phyloP scores from a whole-genome alignment of 2,329 filamentous ascomycete species.

The Xylariaceae sp. region DNA sequence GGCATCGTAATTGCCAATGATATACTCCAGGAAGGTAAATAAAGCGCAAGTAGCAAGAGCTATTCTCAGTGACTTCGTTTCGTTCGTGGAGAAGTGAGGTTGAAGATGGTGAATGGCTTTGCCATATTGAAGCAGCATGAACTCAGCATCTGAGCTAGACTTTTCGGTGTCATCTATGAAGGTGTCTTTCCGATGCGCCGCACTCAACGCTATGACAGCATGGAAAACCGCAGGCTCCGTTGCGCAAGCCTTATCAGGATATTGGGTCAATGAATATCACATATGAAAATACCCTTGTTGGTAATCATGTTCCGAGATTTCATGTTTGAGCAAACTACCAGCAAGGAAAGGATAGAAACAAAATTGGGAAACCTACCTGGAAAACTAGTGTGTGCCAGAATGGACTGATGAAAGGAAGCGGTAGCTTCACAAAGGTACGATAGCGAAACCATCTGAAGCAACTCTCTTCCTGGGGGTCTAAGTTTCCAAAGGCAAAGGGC shows the following conservation, averaged over 20 bases:
- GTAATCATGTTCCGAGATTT: neutral
- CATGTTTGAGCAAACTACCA: too few relatives aligned
- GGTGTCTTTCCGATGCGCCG: slow-evolving; percentile 29
- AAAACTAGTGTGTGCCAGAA: slow-evolving; percentile 38
- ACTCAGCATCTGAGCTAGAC: slow-evolving; percentile 15
- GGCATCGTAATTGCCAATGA: slow-evolving; percentile 35
- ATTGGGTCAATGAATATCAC: neutral
- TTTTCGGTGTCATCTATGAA: slow-evolving; percentile 2
- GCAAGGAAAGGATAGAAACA: neutral
- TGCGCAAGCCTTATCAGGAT: neutral
- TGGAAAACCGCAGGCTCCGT: slow-evolving; percentile 39
- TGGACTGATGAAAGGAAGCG: slow-evolving; percentile 32
- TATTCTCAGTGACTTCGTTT: slow-evolving; percentile 31
- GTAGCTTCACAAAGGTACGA: slow-evolving; percentile 35
- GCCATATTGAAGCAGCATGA: slow-evolving; percentile 34
- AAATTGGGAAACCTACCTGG: slow-evolving; percentile 21
- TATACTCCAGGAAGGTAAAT: slow-evolving; percentile 33
- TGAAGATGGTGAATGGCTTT: slow-evolving; percentile 36
- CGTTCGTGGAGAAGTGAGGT: slow-evolving; percentile 28
- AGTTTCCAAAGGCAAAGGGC: slow-evolving; percentile 7
- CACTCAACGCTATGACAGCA: slow-evolving; percentile 36
- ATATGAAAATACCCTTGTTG: neutral
- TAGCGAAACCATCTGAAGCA: slow-evolving; percentile 43
- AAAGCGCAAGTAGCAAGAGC: slow-evolving; percentile 37
- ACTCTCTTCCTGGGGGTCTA: slow-evolving; percentile 28